Base-by-base conservation (phyloP, 768 basidiomycete species). In the Mycena kentingensis region DNA sequence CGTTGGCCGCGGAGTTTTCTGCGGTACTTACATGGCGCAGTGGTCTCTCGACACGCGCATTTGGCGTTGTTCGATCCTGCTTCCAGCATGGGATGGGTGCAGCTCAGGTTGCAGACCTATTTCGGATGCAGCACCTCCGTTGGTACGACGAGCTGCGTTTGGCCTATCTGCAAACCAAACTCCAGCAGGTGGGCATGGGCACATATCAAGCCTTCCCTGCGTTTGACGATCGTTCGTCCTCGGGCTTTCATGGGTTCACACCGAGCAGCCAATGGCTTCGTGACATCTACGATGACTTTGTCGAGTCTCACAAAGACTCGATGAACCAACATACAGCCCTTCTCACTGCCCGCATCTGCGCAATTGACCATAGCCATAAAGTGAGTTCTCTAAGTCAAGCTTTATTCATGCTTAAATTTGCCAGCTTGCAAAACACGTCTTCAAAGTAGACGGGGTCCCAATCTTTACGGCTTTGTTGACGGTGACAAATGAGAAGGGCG, bases 31-130 rank as follows among this genome's bases (percentile, higher is more conserved):
- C 39, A 3, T 58, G 62, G 54, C 57, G 61, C 0, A 66, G 60
- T 50, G 65, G 64, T 31, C 26, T 32, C 2, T 65, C 57, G 37
- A 61, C 60, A 37, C 37, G 41, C 11, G 43, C 41, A 10, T 60
- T 60, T 36, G 49, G 39, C 2, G 29, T 54, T 3, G 44, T 60
- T 6, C 44, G 64, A 4, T 61, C 61, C 0, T 67, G 62, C 18
- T 63, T 67, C 36, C 61, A 61, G 32, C 61, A 63, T 52, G 68
- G 68, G 2, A 56, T 68, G 57, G 67, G 66, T 4, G 27, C 62
- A 0, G 63, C 63, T 22, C 64, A 70, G 29, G 63, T 70, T 28
- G 56, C 65, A 3, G 63, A 68, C 46, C 42, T 60, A 2, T 37
- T 70, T 2, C 58, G 60, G 5, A 54, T 64, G 1, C 63, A 62